Evolutionary conservation across 805 yeast species (phyloP), one percentile per base, ranked within the genome.

Genomic region (Saccharomyces jurei): DNA sequence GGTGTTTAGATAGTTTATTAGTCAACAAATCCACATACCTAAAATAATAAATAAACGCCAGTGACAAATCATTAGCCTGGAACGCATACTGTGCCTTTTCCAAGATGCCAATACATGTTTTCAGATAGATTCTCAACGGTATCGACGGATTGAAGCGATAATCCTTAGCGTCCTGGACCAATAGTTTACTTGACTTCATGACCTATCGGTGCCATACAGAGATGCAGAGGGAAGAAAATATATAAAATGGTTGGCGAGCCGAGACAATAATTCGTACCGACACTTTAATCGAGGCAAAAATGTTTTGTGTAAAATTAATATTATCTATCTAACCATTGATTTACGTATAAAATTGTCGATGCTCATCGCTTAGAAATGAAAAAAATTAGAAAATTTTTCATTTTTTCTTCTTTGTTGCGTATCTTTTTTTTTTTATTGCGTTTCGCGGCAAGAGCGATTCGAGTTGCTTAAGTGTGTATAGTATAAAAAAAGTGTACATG

Each of bases 41-140:
- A 48, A 79, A 69, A 61, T 82, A 83, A 53, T 82, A 68, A 30
- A 81, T 67, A 61, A 78, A 85, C 0, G 88, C 81, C 55, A 78
- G 79, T 46, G 74, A 77, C 46, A 70, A 63, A 29, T 77, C 72
- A 14, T 73, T 71, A 17, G 29, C 29, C 22, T 67, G 64, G 21
- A 58, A 54, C 31, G 54, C 65, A 61, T 46, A 57, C 61, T 81
- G 70, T 64, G 84, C 65, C 71, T 74, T 58, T 70, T 69, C 60
- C 77, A 71, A 17, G 76, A 77, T 48, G 69, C 73, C 52, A 78
- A 82, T 50, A 54, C 72, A 68, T 50, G 84, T 77, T 54, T 83
- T 77, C 30, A 84, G 61, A 77, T 88, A 84, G 25, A 79, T 67
- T 48, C 73, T 72, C 52, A 83, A 64, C 1, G 86, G 80, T 14